Evolutionary conservation across 495 filamentous ascomycete species (phyloP).

Genomic region (Thozetella sp.): DNA sequence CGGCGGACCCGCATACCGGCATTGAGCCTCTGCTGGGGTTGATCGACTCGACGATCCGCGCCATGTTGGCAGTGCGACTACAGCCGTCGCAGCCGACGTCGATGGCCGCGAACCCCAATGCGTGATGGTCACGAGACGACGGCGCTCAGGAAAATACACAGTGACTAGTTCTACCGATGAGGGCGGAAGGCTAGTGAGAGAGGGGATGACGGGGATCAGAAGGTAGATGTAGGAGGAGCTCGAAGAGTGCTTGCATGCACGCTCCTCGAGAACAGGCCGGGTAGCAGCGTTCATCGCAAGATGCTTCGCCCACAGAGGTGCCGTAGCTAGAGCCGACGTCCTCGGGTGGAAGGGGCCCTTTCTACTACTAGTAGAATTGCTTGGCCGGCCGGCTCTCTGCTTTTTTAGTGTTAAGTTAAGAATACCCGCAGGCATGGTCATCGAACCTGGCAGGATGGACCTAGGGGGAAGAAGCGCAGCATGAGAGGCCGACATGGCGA

Average conservation of each 20-base stretch:
- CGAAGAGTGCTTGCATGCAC: no score
- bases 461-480: neutral
- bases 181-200: no score
- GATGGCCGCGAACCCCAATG: no score
- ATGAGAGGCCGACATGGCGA: neutral
- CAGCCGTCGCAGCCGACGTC: constrained; percentile 7
- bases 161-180: no score
- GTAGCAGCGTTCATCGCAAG: no score
- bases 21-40: constrained; percentile 26
- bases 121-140: no score
- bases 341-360: no score
- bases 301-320: no score
- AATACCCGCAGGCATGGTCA: neutral
- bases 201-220: no score
- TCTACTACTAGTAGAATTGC: neutral
- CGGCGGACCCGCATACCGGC: constrained; percentile 26
- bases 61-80: constrained; percentile 18
- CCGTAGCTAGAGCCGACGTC: no score
- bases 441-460: neutral
- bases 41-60: constrained; percentile 28
- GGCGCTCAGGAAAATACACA: neutral
- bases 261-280: no score
- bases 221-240: no score
- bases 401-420: neutral
- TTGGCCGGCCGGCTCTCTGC: neutral